These are phyloP conservation scores for Colletotrichum lini DNA, from an alignment of 2,329 filamentous ascomycete genomes.

Conservation along the genomic window DNA sequence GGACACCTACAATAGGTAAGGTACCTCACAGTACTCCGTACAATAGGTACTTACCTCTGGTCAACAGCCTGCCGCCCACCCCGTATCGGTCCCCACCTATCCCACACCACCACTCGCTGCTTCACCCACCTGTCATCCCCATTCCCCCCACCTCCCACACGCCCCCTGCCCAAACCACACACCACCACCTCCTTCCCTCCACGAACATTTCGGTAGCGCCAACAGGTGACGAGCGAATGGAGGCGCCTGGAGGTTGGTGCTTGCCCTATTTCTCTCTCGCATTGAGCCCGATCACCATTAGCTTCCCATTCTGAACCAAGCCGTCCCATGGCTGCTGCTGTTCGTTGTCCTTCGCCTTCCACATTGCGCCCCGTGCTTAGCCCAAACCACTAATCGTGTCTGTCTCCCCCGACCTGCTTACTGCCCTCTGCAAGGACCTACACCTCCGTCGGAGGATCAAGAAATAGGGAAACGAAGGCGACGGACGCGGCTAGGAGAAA, in stretches of 20 bases:
- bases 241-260: conserved; percentile 31
- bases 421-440: not conserved
- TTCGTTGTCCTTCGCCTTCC: conserved; percentile 21
- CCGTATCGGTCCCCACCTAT: not conserved
- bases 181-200: conserved; percentile 27
- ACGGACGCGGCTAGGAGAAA: conserved; percentile 24
- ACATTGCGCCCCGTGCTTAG: conserved; percentile 19
- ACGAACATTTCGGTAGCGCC: conserved; percentile 20
- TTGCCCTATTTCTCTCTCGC: conserved; percentile 39
- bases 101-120: not conserved
- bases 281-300: conserved; percentile 39
- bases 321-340: conserved; percentile 23
- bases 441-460: not conserved
- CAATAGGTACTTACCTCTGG: not conserved
- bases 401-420: not conserved
- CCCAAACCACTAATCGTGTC: not conserved
- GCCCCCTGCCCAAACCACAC: conserved; percentile 1
- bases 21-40: not conserved
- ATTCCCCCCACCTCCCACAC: not conserved
- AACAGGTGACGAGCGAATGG: conserved; percentile 31
- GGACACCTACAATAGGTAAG: not conserved
- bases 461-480: conserved; percentile 22
- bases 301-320: conserved; percentile 39
- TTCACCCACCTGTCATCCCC: not conserved
- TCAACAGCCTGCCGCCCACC: not conserved